Percentiles rank a stretch among this genome's conserved stretches.
Conservation (phyloP, 768 basidiomycete genomes). For the Peribolospora baueri region DNA sequence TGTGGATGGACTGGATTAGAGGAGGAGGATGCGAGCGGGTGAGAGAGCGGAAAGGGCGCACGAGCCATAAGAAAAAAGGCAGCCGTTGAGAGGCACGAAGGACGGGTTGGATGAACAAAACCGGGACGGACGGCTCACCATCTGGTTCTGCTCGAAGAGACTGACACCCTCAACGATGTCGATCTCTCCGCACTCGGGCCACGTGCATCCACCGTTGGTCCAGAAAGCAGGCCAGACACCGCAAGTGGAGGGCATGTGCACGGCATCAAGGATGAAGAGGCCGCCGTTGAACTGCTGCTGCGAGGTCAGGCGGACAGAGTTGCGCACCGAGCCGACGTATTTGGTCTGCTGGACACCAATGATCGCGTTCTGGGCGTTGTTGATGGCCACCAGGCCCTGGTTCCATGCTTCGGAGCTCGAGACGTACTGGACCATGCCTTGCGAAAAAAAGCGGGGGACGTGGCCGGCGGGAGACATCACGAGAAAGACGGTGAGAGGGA, state of each 20-base stretch:
- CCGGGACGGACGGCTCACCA: too few relatives aligned
- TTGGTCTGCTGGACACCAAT: background rate
- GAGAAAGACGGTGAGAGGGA: too few relatives aligned
- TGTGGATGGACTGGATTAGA: background rate
- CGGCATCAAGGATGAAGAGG: slow-evolving; percentile 55
- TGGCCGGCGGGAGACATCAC: too few relatives aligned
- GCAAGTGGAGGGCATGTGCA: slow-evolving; percentile 76
- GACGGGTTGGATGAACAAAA: too few relatives aligned
- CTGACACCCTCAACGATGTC: too few relatives aligned
- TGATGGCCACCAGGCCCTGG: too few relatives aligned
- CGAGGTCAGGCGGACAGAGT: slow-evolving; percentile 55
- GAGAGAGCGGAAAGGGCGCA: slow-evolving; percentile 22
- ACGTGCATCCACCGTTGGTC: slow-evolving; percentile 18
- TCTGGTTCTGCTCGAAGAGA: too few relatives aligned
- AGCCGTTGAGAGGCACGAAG: too few relatives aligned
- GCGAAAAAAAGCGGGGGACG: too few relatives aligned
- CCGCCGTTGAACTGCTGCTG: slow-evolving; percentile 39
- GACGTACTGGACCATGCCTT: too few relatives aligned
- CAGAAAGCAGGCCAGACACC: slow-evolving; percentile 72
- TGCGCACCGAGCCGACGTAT: slow-evolving; percentile 17
- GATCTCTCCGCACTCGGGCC: slow-evolving; percentile 22
- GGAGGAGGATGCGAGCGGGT: background rate
- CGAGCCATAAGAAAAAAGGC: slow-evolving; percentile 16
- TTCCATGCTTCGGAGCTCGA: too few relatives aligned
- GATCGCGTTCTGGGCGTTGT: too few relatives aligned